These are phyloP conservation scores for Silene conica DNA, from an alignment of 148 eudicot genomes.

Conservation along the genomic window DNA sequence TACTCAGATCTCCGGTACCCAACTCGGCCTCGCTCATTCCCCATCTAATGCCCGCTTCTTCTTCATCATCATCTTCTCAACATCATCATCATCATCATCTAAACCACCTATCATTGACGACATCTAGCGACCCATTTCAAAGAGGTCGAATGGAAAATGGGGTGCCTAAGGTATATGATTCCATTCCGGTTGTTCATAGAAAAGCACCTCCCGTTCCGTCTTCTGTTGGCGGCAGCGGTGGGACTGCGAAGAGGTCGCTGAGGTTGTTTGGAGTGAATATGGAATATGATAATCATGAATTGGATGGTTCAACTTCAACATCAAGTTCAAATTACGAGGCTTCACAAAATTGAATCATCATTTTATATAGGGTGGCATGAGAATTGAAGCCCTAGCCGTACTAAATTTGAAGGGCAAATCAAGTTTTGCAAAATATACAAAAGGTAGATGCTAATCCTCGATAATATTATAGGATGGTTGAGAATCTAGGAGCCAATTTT, in stretches of 20 bases:
- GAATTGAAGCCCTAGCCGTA: conserved; percentile 14
- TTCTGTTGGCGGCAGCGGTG: neutral
- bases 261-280: conserved; percentile 92
- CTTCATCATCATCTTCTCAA: no score
- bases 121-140: neutral
- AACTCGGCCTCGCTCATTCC: neutral
- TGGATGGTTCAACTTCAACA: neutral
- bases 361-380: neutral
- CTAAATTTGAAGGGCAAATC: neutral
- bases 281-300: conserved; percentile 34
- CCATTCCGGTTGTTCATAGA: conserved; percentile 76
- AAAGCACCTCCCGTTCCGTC: conserved; percentile 50
- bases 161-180: conserved; percentile 42
- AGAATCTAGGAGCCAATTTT: neutral
- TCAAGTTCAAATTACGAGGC: conserved; percentile 1
- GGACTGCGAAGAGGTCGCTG: conserved; percentile 55
- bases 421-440: conserved; percentile 5
- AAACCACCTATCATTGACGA: neutral
- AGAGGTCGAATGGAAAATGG: conserved; percentile 20
- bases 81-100: neutral
- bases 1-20: conserved; percentile 19
- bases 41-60: neutral
- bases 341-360: conserved; percentile 2
- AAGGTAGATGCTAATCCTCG: conserved; percentile 5
- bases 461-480: neutral